These are phyloP conservation scores for Endogone sp. DNA, from an alignment of 192 early-diverging fungal genomes.

Conservation along the genomic window DNA sequence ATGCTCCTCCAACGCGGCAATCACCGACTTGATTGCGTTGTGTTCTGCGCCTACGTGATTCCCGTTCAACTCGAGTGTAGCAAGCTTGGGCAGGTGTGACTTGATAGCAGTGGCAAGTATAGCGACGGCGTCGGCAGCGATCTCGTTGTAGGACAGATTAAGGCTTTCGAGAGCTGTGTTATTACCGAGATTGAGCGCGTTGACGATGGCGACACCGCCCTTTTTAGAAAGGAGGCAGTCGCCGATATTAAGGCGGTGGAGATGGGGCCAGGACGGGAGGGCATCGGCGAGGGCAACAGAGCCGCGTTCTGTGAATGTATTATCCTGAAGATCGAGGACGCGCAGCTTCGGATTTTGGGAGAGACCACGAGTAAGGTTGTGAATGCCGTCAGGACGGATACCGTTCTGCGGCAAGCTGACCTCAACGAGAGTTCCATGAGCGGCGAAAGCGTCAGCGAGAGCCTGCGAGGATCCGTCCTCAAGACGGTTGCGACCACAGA, in stretches of 20 bases:
- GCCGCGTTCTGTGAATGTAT: conserved; percentile 87
- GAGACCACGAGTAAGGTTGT: conserved; percentile 65
- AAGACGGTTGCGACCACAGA: conserved; percentile 92
- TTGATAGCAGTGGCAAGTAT: conserved; percentile 64
- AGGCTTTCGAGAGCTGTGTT: conserved; percentile 57
- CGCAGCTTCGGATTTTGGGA: conserved; percentile 61
- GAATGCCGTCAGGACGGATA: conserved; percentile 92
- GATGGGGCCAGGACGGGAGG: conserved; percentile 71
- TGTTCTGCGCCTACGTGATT: conserved; percentile 87
- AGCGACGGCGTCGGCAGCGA: conserved; percentile 68
- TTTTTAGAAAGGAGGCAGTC: conserved; percentile 82
- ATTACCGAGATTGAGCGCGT: conserved; percentile 57
- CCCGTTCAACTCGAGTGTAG: conserved; percentile 81
- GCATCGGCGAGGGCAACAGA: conserved; percentile 74
- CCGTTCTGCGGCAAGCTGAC: conserved; percentile 96
- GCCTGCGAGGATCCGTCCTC: conserved; percentile 77
- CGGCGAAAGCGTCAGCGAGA: conserved; percentile 79
- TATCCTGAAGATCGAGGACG: conserved; percentile 91
- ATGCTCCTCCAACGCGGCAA: conserved; percentile 60
- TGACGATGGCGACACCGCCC: conserved; percentile 65
- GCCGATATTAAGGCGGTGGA: conserved; percentile 80
- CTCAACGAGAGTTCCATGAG: conserved; percentile 69
- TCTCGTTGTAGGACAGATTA: conserved; percentile 87
- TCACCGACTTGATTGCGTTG: conserved; percentile 69
- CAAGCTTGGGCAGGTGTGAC: conserved; percentile 57